These are phyloP conservation scores for Cucumis sativus DNA, from an alignment of 306 rosid genomes.

Conservation along the genomic window Cucumber_9930_V3 NC_026655.2:25381001-25381500, in stretches of 20 bases:
- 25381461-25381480: constrained; percentile 31
- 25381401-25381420: neutral
- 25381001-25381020: neutral
- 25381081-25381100: neutral
- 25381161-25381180: too few relatives aligned
- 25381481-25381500: constrained; percentile 77
- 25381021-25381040: neutral
- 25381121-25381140: neutral
- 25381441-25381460: neutral
- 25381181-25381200: too few relatives aligned
- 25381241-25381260: too few relatives aligned
- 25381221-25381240: too few relatives aligned
- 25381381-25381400: neutral
- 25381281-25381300: too few relatives aligned
- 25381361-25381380: neutral
- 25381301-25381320: too few relatives aligned
- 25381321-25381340: too few relatives aligned
- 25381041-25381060: neutral
- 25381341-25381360: too few relatives aligned
- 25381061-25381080: neutral
- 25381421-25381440: neutral
- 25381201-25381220: too few relatives aligned
- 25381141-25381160: too few relatives aligned
- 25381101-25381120: neutral
- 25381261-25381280: too few relatives aligned